Evolutionary conservation across 805 yeast genomes (phyloP).

Genomic region (Sungouiella thailandica): DNA sequence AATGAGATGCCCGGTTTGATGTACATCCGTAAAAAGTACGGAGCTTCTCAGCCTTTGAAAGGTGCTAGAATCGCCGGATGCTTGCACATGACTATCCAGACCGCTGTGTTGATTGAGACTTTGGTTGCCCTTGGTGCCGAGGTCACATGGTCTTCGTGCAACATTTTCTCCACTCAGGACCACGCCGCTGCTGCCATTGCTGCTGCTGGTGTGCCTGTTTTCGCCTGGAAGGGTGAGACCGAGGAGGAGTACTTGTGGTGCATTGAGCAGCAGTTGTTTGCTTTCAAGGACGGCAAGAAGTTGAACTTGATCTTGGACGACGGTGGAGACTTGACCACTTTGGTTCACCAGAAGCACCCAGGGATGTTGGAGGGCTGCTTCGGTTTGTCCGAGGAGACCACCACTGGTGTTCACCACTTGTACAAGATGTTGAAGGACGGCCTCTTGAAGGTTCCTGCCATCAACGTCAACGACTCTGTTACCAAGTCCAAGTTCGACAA

Average conservation of each 20-base stretch:
- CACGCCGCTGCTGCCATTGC: slow-evolving; percentile 99
- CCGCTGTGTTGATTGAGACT: slow-evolving; percentile 98
- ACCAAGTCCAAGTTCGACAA: slow-evolving; percentile 99
- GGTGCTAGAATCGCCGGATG: slow-evolving; percentile 99
- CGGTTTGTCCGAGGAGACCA: slow-evolving; percentile 98
- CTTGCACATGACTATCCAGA: slow-evolving; percentile 98
- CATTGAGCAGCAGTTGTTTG: slow-evolving; percentile 97
- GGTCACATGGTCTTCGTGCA: slow-evolving; percentile 99
- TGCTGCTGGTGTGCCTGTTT: slow-evolving; percentile 98
- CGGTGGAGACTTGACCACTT: slow-evolving; percentile 97
- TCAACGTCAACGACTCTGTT: slow-evolving; percentile 97
- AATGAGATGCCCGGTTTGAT: slow-evolving; percentile 99
- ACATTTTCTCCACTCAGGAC: slow-evolving; percentile 99
- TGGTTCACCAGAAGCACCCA: slow-evolving; percentile 97
- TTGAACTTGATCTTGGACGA: slow-evolving; percentile 97
- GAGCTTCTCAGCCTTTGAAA: slow-evolving; percentile 86
- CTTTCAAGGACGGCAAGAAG: slow-evolving; percentile 93
- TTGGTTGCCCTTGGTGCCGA: slow-evolving; percentile 97
- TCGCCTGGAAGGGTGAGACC: slow-evolving; percentile 99
- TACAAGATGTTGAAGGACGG: slow-evolving; percentile 92
- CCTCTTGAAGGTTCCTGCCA: slow-evolving; percentile 94
- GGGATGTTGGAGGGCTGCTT: slow-evolving; percentile 92
- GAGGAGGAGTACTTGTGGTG: slow-evolving; percentile 99
- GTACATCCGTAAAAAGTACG: slow-evolving; percentile 94
- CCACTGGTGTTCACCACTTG: slow-evolving; percentile 99